Evolutionary conservation across 495 filamentous ascomycete species (phyloP).

Genomic region (Tuber indicum): DNA sequence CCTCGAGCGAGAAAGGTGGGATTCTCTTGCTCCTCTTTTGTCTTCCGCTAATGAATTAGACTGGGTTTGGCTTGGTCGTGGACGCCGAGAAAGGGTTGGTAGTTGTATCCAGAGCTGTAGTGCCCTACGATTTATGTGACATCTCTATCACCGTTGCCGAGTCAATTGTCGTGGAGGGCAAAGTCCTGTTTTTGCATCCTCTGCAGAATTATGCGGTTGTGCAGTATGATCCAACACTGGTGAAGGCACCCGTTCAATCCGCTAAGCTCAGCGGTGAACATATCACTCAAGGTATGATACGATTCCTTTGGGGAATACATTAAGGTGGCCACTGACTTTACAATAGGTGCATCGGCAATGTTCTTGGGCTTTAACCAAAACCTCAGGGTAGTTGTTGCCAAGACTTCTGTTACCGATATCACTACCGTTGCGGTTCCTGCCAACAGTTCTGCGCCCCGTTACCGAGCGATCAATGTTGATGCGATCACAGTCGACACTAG

Average conservation of each 20-base stretch:
- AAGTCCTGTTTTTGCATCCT: constrained; percentile 95
- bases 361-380: constrained; percentile 98
- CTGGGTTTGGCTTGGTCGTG: constrained; percentile 89
- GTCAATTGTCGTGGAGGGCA: constrained; percentile 85
- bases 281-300: constrained; percentile 65
- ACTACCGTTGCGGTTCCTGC: constrained; percentile 95
- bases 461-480: constrained; percentile 92
- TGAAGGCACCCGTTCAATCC: constrained; percentile 85
- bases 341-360: constrained; percentile 66
- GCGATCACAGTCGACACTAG: constrained; percentile 95
- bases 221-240: constrained; percentile 87
- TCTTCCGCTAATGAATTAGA: constrained; percentile 84
- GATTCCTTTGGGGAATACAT: not conserved
- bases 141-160: constrained; percentile 93
- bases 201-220: constrained; percentile 95
- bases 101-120: constrained; percentile 82
- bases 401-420: constrained; percentile 93
- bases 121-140: constrained; percentile 94
- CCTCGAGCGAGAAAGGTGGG: constrained; percentile 85
- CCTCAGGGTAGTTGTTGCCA: constrained; percentile 81
- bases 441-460: constrained; percentile 82
- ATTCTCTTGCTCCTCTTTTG: constrained; percentile 73
- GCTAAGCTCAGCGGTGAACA: constrained; percentile 71
- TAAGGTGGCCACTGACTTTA: constrained; percentile 1
- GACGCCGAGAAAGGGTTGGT: constrained; percentile 94